phyloP scores from a whole-genome alignment of 208 protist species.

The Leishmania arabica region DNA sequence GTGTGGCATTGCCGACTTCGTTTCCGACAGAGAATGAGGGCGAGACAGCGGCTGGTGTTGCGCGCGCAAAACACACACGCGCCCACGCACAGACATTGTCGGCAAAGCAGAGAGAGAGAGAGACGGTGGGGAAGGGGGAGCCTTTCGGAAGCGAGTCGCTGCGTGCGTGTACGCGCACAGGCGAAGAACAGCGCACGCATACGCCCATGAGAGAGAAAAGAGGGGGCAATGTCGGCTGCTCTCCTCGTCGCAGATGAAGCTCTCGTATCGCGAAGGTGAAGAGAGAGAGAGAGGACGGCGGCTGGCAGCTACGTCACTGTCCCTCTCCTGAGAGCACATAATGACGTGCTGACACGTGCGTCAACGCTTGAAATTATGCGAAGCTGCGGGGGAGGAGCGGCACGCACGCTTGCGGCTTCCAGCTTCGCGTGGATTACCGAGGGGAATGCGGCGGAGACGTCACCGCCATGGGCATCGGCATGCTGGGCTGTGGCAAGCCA shows the following conservation, averaged over 20 bases:
- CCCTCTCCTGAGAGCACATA: not conserved
- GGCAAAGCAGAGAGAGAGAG: not conserved
- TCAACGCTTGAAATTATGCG: not conserved
- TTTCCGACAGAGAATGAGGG: not conserved
- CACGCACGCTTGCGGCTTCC: not conserved
- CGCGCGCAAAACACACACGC: not conserved
- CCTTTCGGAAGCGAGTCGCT: no score
- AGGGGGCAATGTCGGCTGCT: not conserved
- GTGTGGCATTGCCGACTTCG: not conserved
- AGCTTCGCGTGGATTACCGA: conserved; percentile 16
- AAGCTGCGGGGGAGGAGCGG: not conserved
- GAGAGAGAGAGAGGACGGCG: not conserved
- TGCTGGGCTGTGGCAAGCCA: conserved; percentile 52
- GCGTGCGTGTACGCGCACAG: not conserved
- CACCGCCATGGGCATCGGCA: conserved; percentile 47
- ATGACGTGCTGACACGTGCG: not conserved
- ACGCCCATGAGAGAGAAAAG: not conserved
- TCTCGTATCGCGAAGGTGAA: not conserved
- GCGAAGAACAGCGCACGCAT: no score
- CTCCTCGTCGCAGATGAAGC: not conserved
- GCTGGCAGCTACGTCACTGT: not conserved
- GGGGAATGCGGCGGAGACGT: conserved; percentile 34
- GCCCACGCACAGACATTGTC: not conserved
- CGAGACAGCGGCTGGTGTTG: not conserved
- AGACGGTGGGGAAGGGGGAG: no score